These are phyloP conservation scores for Ogataea ramenticola DNA, from an alignment of 805 yeast species.

Conservation along the genomic window DNA sequence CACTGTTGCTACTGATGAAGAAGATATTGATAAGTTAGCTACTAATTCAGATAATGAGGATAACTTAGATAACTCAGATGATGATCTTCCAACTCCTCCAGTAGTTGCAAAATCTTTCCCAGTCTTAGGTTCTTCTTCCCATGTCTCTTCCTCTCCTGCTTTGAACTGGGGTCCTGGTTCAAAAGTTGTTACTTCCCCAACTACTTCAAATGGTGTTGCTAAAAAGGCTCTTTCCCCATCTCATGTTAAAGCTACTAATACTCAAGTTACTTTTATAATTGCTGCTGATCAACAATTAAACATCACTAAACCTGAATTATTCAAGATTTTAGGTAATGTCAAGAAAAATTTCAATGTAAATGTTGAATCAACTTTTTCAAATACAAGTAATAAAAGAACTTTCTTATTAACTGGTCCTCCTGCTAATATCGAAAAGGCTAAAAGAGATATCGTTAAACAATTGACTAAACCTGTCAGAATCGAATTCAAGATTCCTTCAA, in stretches of 20 bases:
- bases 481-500: slow-evolving; percentile 64
- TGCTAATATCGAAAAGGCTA: slow-evolving; percentile 58
- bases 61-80: slow-evolving; percentile 1
- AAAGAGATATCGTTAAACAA: slow-evolving; percentile 65
- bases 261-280: slow-evolving; percentile 77
- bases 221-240: slow-evolving; percentile 13
- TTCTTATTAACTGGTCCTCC: slow-evolving; percentile 75
- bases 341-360: slow-evolving; percentile 55
- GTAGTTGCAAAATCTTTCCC: slow-evolving; percentile 55
- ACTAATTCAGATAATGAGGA: slow-evolving; percentile 1
- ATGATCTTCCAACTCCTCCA: slow-evolving; percentile 25
- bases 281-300: slow-evolving; percentile 61
- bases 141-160: slow-evolving; percentile 24
- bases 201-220: slow-evolving; percentile 16
- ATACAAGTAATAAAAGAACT: slow-evolving; percentile 68
- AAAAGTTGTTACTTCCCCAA: slow-evolving; percentile 9
- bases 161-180: slow-evolving; percentile 35
- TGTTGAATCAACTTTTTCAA: slow-evolving; percentile 78
- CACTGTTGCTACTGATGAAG: slow-evolving; percentile 1
- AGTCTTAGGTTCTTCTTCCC: slow-evolving; percentile 46
- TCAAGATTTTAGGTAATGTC: slow-evolving; percentile 56
- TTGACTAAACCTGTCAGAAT: slow-evolving; percentile 67
- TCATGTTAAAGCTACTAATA: slow-evolving; percentile 46
- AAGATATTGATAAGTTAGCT: too few species aligned
- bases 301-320: slow-evolving; percentile 57